Conservation (phyloP, 768 basidiomycete genomes). For the Sutorius australiensis region DNA sequence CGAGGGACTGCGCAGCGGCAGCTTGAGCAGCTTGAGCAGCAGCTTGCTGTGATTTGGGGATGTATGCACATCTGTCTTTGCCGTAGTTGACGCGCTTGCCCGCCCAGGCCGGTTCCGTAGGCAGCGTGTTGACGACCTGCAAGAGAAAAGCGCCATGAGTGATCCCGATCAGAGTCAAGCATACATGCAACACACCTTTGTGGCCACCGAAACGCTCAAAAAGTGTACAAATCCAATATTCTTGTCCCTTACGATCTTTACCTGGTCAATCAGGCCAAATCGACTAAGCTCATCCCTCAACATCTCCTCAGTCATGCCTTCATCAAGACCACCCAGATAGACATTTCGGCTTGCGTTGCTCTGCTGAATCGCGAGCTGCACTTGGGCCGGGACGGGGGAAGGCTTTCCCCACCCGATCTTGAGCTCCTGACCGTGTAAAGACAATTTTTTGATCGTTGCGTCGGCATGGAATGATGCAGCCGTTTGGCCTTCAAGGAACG, state of each 20-base stretch:
- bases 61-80: constrained; percentile 97
- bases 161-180: background rate
- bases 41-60: constrained; percentile 92
- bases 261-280: constrained; percentile 97
- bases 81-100: constrained; percentile 98
- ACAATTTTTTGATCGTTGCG: constrained; percentile 89
- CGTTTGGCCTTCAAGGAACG: constrained; percentile 90
- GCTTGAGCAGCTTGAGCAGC: constrained; percentile 84
- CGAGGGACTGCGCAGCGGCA: constrained; percentile 73
- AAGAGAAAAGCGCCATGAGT: background rate
- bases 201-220: constrained; percentile 89
- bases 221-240: constrained; percentile 99
- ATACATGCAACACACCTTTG: constrained; percentile 60
- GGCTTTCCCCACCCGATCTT: constrained; percentile 99
- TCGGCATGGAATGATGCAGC: constrained; percentile 98
- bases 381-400: constrained; percentile 79
- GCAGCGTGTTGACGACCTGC: constrained; percentile 90
- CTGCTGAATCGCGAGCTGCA: constrained; percentile 84
- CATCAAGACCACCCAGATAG: constrained; percentile 91
- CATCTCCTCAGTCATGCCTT: constrained; percentile 85
- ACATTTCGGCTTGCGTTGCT: constrained; percentile 94
- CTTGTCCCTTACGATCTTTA: constrained; percentile 99
- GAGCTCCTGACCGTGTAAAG: constrained; percentile 92
- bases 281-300: constrained; percentile 86
- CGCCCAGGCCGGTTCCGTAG: constrained; percentile 88